Percentiles rank a stretch among this genome's conserved stretches.
These are phyloP conservation scores for Fraxinus latifolia DNA, from an alignment of 305 asterid species.

Conservation along the genomic window DNA sequence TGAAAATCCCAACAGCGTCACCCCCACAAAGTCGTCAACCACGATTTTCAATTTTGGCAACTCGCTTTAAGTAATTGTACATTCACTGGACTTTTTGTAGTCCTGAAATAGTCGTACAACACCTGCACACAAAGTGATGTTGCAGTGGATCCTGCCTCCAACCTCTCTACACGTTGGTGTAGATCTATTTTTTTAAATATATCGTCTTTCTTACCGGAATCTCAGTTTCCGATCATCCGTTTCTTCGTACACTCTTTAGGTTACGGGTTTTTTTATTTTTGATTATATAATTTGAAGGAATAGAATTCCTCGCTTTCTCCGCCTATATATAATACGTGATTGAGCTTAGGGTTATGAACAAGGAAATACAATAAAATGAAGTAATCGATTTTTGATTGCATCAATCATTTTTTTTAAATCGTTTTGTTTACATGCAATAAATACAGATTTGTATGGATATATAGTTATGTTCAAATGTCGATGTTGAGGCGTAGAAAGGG, in stretches of 20 bases:
- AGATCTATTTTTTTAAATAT: not conserved
- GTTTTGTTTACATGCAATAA: conserved; percentile 13
- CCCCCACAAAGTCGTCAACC: not conserved
- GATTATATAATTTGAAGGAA: not conserved
- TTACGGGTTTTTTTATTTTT: conserved; percentile 9
- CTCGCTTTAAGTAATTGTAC: not conserved
- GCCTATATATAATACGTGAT: not conserved
- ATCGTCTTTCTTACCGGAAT: not conserved
- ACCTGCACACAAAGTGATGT: not conserved
- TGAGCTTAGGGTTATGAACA: conserved; percentile 4
- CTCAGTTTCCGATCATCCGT: not conserved
- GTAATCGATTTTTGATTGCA: not conserved
- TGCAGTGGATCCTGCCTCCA: conserved; percentile 10
- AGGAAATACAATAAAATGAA: not conserved
- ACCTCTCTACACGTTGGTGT: not conserved
- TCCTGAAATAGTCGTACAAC: not conserved
- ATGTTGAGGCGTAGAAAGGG: conserved; percentile 59
- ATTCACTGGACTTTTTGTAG: not conserved
- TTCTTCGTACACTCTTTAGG: not conserved
- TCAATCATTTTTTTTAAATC: not conserved
- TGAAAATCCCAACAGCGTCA: not conserved
- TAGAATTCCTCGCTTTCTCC: not conserved
- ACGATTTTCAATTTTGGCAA: not conserved
- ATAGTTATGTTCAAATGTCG: conserved; percentile 21
- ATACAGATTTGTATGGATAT: not conserved